Evolutionary conservation across 2,329 filamentous ascomycete species (phyloP).

Genomic region (Ascochyta fabae): DNA sequence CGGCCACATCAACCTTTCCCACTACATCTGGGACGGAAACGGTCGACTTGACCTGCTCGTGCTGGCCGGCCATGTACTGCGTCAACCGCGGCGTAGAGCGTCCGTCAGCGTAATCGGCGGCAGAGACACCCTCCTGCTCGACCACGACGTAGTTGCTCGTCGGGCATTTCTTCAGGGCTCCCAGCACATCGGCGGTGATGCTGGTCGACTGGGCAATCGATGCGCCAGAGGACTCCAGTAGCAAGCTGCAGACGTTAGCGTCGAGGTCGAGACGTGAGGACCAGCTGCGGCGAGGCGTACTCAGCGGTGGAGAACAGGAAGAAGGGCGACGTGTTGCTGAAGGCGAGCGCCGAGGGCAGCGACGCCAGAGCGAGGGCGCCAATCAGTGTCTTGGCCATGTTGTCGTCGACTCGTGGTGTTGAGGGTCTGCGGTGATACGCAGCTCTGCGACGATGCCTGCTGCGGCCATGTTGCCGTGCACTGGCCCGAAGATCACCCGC

Average conservation of each 20-base stretch:
- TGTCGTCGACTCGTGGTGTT: slow-evolving; percentile 24
- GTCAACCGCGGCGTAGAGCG: slow-evolving; percentile 61
- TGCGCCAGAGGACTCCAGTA: slow-evolving; percentile 32
- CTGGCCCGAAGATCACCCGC: slow-evolving; percentile 9
- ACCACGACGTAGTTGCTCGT: slow-evolving; percentile 80
- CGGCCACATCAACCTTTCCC: slow-evolving; percentile 55
- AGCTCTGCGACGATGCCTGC: slow-evolving; percentile 17
- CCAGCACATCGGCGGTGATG: slow-evolving; percentile 52
- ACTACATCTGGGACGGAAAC: slow-evolving; percentile 61
- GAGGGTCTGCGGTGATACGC: slow-evolving; percentile 17
- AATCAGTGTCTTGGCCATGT: slow-evolving; percentile 54
- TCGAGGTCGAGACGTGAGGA: slow-evolving; percentile 17
- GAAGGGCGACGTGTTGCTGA: slow-evolving; percentile 87
- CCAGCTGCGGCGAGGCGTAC: slow-evolving; percentile 60
- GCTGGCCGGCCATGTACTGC: slow-evolving; percentile 56
- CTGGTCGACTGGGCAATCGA: slow-evolving; percentile 53
- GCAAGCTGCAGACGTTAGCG: slow-evolving; percentile 41
- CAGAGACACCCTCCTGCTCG: slow-evolving; percentile 75
- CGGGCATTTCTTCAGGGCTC: slow-evolving; percentile 68
- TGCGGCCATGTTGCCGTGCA: slow-evolving; percentile 1
- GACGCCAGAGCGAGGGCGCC: slow-evolving; percentile 57
- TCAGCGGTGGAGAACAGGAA: slow-evolving; percentile 82
- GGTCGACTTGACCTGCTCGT: slow-evolving; percentile 61
- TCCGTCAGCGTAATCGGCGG: slow-evolving; percentile 68
- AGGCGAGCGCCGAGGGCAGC: slow-evolving; percentile 69